Percentiles rank a stretch among this genome's conserved stretches.
These are phyloP conservation scores for Diaporthe batatas DNA, from an alignment of 2,329 filamentous ascomycete species.

Conservation along the genomic window DNA sequence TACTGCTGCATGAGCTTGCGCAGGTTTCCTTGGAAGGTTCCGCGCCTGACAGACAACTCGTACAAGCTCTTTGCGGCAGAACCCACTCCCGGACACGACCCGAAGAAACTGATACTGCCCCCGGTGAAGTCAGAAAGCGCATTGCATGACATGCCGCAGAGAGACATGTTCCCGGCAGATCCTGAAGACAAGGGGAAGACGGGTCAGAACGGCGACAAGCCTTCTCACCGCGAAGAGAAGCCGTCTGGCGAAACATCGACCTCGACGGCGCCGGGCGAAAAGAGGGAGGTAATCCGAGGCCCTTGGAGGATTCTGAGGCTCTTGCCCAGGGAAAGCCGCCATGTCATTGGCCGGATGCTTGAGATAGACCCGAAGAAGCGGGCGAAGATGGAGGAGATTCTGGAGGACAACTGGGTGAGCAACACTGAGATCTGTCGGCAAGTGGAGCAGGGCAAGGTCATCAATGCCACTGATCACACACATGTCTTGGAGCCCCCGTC, in stretches of 20 bases:
- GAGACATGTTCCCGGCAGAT: conserved; percentile 55
- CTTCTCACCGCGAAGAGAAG: conserved; percentile 44
- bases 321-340: conserved; percentile 87
- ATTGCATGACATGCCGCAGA: conserved; percentile 54
- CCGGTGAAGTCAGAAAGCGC: conserved; percentile 62
- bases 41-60: conserved; percentile 90
- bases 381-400: conserved; percentile 86
- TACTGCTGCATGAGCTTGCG: conserved; percentile 98
- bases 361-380: conserved; percentile 87
- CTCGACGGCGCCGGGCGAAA: conserved; percentile 56
- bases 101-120: conserved; percentile 64
- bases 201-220: conserved; percentile 28
- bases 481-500: conserved; percentile 86
- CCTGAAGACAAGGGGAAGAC: conserved; percentile 45
- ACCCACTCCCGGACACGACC: conserved; percentile 80
- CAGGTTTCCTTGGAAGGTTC: conserved; percentile 97
- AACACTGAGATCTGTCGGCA: conserved; percentile 88
- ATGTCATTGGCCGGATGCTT: conserved; percentile 93
- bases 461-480: conserved; percentile 81
- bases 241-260: conserved; percentile 45
- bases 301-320: conserved; percentile 91
- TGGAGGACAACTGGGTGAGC: conserved; percentile 91
- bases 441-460: conserved; percentile 75
- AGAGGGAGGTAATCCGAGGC: conserved; percentile 87
- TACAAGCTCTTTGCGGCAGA: conserved; percentile 92